Evolutionary conservation across 169 alveolate species (phyloP), one percentile per base, ranked within the genome.

Genomic region (Plasmodium fragile): DNA sequence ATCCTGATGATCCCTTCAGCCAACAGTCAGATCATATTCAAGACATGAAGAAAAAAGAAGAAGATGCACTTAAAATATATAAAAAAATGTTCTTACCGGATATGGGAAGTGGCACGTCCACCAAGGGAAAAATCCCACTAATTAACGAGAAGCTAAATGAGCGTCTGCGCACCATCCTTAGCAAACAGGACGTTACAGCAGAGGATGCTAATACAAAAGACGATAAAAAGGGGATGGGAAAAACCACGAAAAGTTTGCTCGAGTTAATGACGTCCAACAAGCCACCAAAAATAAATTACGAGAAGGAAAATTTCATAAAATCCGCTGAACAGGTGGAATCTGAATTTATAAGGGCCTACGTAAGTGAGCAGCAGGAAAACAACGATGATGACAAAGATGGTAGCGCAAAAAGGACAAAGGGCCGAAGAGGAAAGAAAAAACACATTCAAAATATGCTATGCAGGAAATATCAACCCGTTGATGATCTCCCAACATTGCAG

Each of bases 321-420:
- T 89, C 94, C 22, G 94, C 94, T 79, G 91, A 89, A 71, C 94
- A 89, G 82, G 49, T 80, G 41, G 94, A 89, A 69, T 78, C 94
- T 25, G 94, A 89, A 89, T 89, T 89, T 78, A 89, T 89, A 89
- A 89, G 69, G 53, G 89, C 43, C 16, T 89, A 89, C 49, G 49
- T 89, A 78, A 69, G 49, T 43, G 91, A 80, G 71, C 65, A 89
- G 81, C 30, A 89, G 32, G 81, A 85, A 78, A 71, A 80, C 36
- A 41, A 39, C 71, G 83, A 59, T 39, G 81, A 78, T 30, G 69
- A 22, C 39, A 89, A 78, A 89, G 72, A 55, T 28, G 94, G 87
- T 41, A 89, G 94, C 16, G 4, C 34, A 75, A n/a, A 34, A 89
- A 59, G 49, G 45, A 28, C 22, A 25, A 80, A 89, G 81, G 70